Evolutionary conservation across 2,329 filamentous ascomycete species (phyloP), one percentile per base, ranked within the genome.

Genomic region (Hymenoscyphus albidus): DNA sequence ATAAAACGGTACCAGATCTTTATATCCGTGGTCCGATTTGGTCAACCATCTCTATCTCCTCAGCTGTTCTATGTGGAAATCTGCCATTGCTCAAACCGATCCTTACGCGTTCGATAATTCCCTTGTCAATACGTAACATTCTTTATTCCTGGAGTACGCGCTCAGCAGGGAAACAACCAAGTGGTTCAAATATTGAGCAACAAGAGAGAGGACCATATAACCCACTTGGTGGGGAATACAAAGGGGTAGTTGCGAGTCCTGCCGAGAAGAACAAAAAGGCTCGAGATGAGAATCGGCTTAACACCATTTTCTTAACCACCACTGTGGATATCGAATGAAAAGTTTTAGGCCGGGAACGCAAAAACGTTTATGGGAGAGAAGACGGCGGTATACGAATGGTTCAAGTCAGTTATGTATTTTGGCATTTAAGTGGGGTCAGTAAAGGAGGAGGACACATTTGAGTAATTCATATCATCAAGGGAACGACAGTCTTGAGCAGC

Each of bases 11-110:
- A 16, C 6, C 27, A 56, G 54, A 56, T n/a, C 22, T 56, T 13
- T 27, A 27, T 7, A 14, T 31, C 22, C 22, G 22, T 18, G 54
- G 54, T 22, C 54, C 54, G 3, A 56, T 56, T 31, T 56, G 22
- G 54, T 56, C 54, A 13, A 56, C 22, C 22, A 32, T 56, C 22
- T 56, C 54, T 32, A 56, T 56, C 13, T 56, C 54, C 14, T 56
- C 54, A 32, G 54, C 22, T 27, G 54, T 56, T 56, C 18, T 56
- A 13, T 56, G 54, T 22, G 54, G 54, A 31, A 56, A 56, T 16
- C n/a, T 56, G 27, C 54, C 54, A 56, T 22, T 56, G 14, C 27
- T 56, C 14, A 56, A 56, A 22, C 54, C 54, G 54, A 56, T 56
- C 14, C 54, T 56, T 12, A 56, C 54, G 9, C 22, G 54, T 7